A percentile compares a stretch with the other conserved stretches of the same genome.
phyloP scores from a whole-genome alignment of 2,329 filamentous ascomycete species.

The Dactylellina sp. region DNA sequence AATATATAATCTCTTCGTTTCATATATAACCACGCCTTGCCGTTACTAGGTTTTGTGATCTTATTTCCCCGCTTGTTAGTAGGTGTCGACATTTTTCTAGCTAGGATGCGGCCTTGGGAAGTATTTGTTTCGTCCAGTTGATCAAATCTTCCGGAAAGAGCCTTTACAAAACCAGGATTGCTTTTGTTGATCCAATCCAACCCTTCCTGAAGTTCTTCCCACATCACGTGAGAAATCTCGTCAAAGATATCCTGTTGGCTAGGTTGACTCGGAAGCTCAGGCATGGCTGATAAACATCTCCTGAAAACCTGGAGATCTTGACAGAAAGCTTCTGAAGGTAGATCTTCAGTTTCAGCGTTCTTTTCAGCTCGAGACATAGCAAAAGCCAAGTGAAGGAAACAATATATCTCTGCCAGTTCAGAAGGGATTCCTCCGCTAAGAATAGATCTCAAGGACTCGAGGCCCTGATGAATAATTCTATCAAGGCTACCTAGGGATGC shows the following conservation, averaged over 20 bases:
- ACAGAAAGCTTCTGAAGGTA: slow-evolving; percentile 5
- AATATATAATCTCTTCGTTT: too few species aligned
- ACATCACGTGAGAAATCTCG: slow-evolving; percentile 27
- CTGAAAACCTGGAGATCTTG: slow-evolving; percentile 27
- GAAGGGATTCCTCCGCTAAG: slow-evolving; percentile 11
- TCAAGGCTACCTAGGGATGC: background rate
- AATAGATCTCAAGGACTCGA: slow-evolving; percentile 11
- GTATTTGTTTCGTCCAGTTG: too few species aligned
- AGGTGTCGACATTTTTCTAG: too few species aligned
- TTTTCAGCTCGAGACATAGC: slow-evolving; percentile 31
- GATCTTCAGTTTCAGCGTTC: background rate
- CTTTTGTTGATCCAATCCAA: slow-evolving; percentile 10
- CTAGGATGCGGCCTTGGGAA: too few species aligned
- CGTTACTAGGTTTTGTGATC: too few species aligned
- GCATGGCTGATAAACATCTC: background rate
- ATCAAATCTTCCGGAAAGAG: background rate
- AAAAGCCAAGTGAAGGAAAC: slow-evolving; percentile 43
- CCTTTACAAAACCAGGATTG: background rate
- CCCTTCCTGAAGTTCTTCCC: slow-evolving; percentile 28
- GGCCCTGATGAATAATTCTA: slow-evolving; percentile 12
- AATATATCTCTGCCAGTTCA: slow-evolving; percentile 14
- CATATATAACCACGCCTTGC: too few species aligned
- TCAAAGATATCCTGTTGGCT: slow-evolving; percentile 35
- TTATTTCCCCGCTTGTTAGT: too few species aligned
- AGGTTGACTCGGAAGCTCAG: background rate